Base-by-base conservation (phyloP, 768 basidiomycete species). In the Suillus subalutaceus region DNA sequence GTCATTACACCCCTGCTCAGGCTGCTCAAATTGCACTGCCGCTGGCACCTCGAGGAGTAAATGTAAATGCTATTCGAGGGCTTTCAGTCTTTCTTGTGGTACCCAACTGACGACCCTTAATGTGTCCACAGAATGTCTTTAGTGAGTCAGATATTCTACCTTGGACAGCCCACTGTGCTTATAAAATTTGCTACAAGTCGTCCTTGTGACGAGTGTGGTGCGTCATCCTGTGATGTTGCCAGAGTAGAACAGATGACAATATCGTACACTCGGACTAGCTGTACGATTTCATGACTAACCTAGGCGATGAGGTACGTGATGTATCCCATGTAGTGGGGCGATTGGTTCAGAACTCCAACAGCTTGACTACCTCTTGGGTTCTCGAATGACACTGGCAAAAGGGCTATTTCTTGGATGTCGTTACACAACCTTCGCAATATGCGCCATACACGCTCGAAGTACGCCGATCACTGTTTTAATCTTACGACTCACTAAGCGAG, bases 321-420 rank as follows among this genome's bases (percentile, higher is more conserved):
- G 23, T 38, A 26, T 59, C 23, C 16, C 38, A 40, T 40, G 10
- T 9, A 9, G 7, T 30, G 16, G 16, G 57, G 9, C 9, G 15
- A 15, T 26, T 59, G 26, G 13, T 40, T 59, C 6, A 40, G 38
- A 18, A 26, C 8, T 26, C 15, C 16, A 26, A 59, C 38, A 59
- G 57, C 38, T 59, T 9, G 38, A 59, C 38, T 59, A 59, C 38
- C 57, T 58, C 57, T 26, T 40, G 23, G 16, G 16, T 10, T 59
- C 57, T 23, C 38, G 38, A 26, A 40, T 38, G 23, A 40, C 57
- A 26, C 23, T 59, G 8, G 15, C 38, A 40, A 59, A 59, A 40
- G 57, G 15, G 38, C 15, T 59, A 18, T 59, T 59, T 40, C 15
- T 59, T 59, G 38, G 38, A 59, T 40, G 57, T 16, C 57, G 57